Evolutionary conservation across 2,329 filamentous ascomycete genomes (phyloP), one percentile per base, ranked within the genome.

Genomic region (Magnaporthales sp.): DNA sequence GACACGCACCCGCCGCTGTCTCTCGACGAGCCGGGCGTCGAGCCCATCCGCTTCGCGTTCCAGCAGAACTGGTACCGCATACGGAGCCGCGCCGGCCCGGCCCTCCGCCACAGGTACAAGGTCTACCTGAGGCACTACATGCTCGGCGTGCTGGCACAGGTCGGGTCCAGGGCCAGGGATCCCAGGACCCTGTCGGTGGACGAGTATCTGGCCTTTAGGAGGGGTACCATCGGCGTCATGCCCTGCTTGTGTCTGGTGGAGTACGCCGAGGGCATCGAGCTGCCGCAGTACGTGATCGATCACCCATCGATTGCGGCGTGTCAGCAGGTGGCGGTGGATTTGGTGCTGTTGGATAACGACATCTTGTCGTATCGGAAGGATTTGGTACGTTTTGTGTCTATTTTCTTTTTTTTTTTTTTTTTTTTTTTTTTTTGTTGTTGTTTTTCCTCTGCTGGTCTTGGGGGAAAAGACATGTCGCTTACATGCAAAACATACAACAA

Each of bases 31-130:
- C 38, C 38, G 15, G 54, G 54, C 54, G n/a, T 22, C 54, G 64
- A 71, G 24, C 69, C 70, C 15, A 69, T 76, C 8, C 67, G 72
- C 24, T 69, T 73, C 62, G 70, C 73, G 5, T 74, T 76, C 63
- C 73, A 75, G 64, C 26, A 56, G 24, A 64, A 62, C 66, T 68
- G 61, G 66, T 38, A 56, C 54, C 63, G 63, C 22, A 72, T 72
- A 64, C 69, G 69, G 62, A 67, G 67, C n/a, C 30, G 62, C 8
- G 27, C 62, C 13, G n/a, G 26, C 31, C 62, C 62, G 2, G 62
- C n/a, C 5, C 29, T 63, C 4, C 11, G 32, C 5, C 32, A 63
- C 27, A 3, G 62, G 27, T 63, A 38, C 30, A 63, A 63, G 62
- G 19, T 13, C 3, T 38, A 63, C 62, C 32, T 63, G 13, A 2